Evolutionary conservation across 495 filamentous ascomycete genomes (phyloP).

Genomic region (Lindgomyces ingoldianus): DNA sequence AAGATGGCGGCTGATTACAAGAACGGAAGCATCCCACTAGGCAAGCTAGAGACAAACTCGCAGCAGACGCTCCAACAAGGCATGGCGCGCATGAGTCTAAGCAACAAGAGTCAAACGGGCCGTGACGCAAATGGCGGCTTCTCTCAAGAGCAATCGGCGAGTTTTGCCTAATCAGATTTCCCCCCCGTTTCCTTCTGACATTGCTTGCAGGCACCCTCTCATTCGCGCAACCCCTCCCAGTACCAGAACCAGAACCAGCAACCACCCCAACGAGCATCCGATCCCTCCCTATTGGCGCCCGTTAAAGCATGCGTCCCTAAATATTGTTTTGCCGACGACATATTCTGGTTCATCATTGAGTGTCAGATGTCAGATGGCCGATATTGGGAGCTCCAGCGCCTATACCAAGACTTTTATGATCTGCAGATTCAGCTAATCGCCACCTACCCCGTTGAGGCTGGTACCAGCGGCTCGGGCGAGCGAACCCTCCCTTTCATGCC

Average conservation of each 20-base stretch:
- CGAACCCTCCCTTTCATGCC: constrained; percentile 97
- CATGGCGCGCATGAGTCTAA: constrained; percentile 79
- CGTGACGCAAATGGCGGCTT: constrained; percentile 49
- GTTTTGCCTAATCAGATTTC: constrained; percentile 40
- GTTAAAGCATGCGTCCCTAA: constrained; percentile 83
- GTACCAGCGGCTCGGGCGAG: constrained; percentile 71
- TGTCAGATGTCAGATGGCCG: constrained; percentile 86
- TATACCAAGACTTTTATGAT: constrained; percentile 98
- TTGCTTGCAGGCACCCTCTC: constrained; percentile 14
- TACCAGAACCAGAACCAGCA: constrained; percentile 40
- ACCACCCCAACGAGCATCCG: constrained; percentile 34
- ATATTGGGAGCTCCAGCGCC: constrained; percentile 87
- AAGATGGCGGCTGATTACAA: constrained; percentile 99
- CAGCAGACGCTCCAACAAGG: constrained; percentile 61
- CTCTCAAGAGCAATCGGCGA: constrained; percentile 42
- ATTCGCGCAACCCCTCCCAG: constrained; percentile 48
- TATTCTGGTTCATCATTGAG: constrained; percentile 98
- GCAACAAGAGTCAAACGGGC: constrained; percentile 43
- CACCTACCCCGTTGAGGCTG: constrained; percentile 91
- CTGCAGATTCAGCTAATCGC: constrained; percentile 95
- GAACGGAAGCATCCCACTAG: constrained; percentile 95
- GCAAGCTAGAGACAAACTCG: constrained; percentile 72
- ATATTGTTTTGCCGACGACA: constrained; percentile 95
- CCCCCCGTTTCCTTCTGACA: constrained; percentile 42
- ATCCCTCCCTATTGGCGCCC: constrained; percentile 50